phyloP scores from a whole-genome alignment of 176 grass and related monocot species.

The Eleusine indica region DNA sequence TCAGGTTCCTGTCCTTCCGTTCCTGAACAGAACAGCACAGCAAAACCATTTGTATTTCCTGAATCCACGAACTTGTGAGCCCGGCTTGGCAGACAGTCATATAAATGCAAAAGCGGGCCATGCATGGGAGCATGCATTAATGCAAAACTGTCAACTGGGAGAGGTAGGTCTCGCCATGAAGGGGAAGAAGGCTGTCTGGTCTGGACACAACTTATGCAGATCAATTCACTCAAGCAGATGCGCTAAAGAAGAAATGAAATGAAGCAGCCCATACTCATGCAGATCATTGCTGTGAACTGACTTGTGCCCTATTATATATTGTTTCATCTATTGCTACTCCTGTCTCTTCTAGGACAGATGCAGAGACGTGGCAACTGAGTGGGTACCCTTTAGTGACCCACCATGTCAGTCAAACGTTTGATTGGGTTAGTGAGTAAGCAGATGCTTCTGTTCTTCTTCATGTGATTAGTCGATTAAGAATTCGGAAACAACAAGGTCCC shows the following conservation, averaged over 20 bases:
- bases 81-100: conserved; percentile 14
- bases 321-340: not conserved
- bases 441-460: not conserved
- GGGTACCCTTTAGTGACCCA: not conserved
- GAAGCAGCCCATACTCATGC: not conserved
- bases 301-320: not conserved
- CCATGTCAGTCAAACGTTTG: conserved; percentile 15
- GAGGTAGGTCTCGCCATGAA: conserved; percentile 28
- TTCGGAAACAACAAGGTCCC: not conserved
- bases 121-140: conserved; percentile 18
- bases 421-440: not conserved
- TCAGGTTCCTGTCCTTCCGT: not conserved
- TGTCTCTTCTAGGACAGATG: not conserved
- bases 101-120: conserved; percentile 27
- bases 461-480: conserved; percentile 1
- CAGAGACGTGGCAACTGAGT: not conserved
- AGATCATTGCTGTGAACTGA: not conserved
- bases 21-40: conserved; percentile 1
- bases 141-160: conserved; percentile 32
- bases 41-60: not conserved
- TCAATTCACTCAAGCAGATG: not conserved
- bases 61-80: not conserved
- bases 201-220: not conserved
- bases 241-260: not conserved
- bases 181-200: not conserved